These are phyloP conservation scores for Cotoneaster glaucophyllus DNA, from an alignment of 306 rosid species.

Conservation along the genomic window DNA sequence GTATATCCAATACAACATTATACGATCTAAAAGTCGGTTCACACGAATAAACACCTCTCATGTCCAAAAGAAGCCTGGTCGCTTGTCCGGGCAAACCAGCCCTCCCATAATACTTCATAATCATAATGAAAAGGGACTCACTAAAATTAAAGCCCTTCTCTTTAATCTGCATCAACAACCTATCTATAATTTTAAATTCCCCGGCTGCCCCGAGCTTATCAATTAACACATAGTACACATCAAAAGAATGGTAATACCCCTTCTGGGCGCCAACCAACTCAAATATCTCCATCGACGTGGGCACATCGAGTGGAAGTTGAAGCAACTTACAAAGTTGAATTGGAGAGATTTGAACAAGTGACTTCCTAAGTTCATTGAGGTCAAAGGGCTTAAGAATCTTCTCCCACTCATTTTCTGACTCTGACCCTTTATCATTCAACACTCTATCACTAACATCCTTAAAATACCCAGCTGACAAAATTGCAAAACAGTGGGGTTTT, in stretches of 20 bases:
- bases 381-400: constrained; percentile 76
- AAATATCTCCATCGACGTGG: constrained; percentile 68
- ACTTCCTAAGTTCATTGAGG: constrained; percentile 58
- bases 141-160: constrained; percentile 58
- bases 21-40: constrained; percentile 69
- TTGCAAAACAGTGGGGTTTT: constrained; percentile 31
- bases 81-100: constrained; percentile 85
- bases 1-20: constrained; percentile 67
- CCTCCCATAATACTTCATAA: constrained; percentile 67
- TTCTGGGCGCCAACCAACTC: constrained; percentile 57
- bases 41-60: constrained; percentile 57
- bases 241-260: constrained; percentile 68
- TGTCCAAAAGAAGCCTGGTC: constrained; percentile 78
- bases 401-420: constrained; percentile 73
- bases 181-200: constrained; percentile 65
- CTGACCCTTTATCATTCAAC: constrained; percentile 23
- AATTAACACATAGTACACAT: constrained; percentile 51
- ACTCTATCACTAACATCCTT: constrained; percentile 5
- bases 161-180: constrained; percentile 70
- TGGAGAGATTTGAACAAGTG: constrained; percentile 52
- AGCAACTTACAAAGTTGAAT: constrained; percentile 63
- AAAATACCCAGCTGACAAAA: constrained; percentile 33
- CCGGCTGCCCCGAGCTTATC: constrained; percentile 71
- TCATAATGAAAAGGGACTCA: constrained; percentile 67
- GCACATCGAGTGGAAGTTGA: constrained; percentile 66